phyloP scores from a whole-genome alignment of 169 alveolate species.

The Plasmodium falciparum region DNA sequence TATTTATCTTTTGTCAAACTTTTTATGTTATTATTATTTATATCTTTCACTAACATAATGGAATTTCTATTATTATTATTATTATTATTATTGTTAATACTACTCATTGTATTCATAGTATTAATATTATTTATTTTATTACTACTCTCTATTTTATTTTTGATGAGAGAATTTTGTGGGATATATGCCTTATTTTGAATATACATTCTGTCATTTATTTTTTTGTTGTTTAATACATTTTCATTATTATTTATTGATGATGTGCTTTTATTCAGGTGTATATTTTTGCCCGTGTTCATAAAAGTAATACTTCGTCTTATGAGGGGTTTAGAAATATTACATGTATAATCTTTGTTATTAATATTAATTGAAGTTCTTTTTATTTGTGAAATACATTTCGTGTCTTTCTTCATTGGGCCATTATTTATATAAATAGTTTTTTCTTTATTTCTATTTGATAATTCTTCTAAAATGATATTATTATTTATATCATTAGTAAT shows the following conservation, averaged over 20 bases:
- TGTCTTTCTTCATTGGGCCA: not conserved
- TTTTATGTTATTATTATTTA: not conserved
- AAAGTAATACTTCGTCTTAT: not conserved
- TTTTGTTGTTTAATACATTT: not conserved
- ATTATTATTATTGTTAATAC: not conserved
- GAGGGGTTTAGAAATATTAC: not conserved
- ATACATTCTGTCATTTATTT: not conserved
- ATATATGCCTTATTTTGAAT: not conserved
- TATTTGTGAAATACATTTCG: constrained; percentile 2
- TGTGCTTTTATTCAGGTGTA: not conserved
- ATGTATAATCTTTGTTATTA: constrained; percentile 7
- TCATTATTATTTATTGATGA: not conserved
- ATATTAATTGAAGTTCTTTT: constrained; percentile 7
- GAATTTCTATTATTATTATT: not conserved
- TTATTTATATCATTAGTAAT: too few relatives aligned
- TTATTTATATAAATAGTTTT: not conserved
- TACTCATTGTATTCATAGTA: not conserved
- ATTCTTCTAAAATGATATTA: not conserved
- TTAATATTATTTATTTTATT: constrained; percentile 2
- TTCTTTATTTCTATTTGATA: constrained; percentile 12
- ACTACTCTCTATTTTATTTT: not conserved
- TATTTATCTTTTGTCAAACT: not conserved
- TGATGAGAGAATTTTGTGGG: constrained; percentile 12
- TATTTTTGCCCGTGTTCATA: not conserved
- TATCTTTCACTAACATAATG: not conserved